Percentiles rank a stretch among this genome's conserved stretches.
Evolutionary conservation across 495 filamentous ascomycete species (phyloP).

Genomic region (Penicillium simplicissimum): DNA sequence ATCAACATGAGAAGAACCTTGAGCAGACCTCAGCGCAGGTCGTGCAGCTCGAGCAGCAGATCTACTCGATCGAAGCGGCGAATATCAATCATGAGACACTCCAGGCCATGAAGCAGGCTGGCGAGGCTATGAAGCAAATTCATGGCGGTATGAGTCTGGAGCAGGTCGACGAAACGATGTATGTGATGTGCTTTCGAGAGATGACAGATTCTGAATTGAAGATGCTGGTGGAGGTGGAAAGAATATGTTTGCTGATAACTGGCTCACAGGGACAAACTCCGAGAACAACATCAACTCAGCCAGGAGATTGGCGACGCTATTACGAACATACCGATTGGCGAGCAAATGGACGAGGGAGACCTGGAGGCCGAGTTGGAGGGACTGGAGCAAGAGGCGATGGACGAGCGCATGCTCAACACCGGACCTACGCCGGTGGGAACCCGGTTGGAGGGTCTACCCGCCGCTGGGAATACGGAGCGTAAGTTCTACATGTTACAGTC

Average conservation of each 20-base stretch:
- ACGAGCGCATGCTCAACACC: constrained; percentile 90
- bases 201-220: neutral
- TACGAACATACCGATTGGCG: constrained; percentile 65
- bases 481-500: constrained; percentile 35
- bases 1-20: constrained; percentile 85
- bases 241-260: constrained; percentile 1
- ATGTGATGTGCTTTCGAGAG: constrained; percentile 40
- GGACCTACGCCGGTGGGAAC: constrained; percentile 73
- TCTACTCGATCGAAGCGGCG: constrained; percentile 94
- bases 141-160: constrained; percentile 88
- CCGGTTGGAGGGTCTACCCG: constrained; percentile 70
- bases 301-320: constrained; percentile 90
- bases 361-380: constrained; percentile 74
- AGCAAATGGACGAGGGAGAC: constrained; percentile 82
- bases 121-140: constrained; percentile 86
- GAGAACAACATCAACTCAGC: constrained; percentile 88
- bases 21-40: constrained; percentile 89
- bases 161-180: constrained; percentile 95
- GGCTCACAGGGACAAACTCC: constrained; percentile 76
- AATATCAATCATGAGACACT: constrained; percentile 99
- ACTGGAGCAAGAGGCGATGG: constrained; percentile 84
- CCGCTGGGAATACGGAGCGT: constrained; percentile 72
- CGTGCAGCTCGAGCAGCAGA: constrained; percentile 88
- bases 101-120: constrained; percentile 87
- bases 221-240: neutral